A percentile compares a stretch with the other conserved stretches of the same genome.
Evolutionary conservation across 306 rosid genomes (phyloP).

Genomic region (Parietaria judaica): DNA sequence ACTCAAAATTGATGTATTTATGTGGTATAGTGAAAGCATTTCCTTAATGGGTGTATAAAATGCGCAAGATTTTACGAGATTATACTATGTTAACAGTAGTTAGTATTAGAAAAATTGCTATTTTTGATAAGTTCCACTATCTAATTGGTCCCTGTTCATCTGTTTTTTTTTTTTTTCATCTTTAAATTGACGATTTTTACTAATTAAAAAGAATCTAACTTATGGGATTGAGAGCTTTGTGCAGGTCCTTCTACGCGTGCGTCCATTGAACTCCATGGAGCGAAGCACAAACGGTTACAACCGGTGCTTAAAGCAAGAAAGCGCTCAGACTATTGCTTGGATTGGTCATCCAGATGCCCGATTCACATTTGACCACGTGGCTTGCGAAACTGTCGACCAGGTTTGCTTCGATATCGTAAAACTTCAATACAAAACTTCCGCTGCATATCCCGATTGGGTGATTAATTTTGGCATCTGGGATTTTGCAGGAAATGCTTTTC

Average conservation of each 20-base stretch:
- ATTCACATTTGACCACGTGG: conserved; percentile 92
- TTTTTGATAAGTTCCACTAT: no score
- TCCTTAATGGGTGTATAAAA: conserved; percentile 1
- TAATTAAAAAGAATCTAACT: background rate
- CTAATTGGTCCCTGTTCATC: background rate
- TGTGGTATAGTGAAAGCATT: background rate
- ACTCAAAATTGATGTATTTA: background rate
- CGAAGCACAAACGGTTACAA: conserved; percentile 50
- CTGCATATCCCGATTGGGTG: background rate
- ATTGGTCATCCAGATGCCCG: conserved; percentile 83
- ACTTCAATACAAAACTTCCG: background rate
- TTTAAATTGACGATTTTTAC: background rate
- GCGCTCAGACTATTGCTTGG: conserved; percentile 65
- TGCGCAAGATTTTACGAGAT: background rate
- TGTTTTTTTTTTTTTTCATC: background rate
- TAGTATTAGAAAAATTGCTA: no score
- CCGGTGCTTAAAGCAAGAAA: conserved; percentile 85
- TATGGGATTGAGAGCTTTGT: conserved; percentile 10
- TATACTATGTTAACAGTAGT: background rate
- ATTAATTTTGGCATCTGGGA: conserved; percentile 9
- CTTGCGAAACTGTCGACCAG: conserved; percentile 95
- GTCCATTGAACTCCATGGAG: conserved; percentile 90
- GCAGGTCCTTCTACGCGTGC: conserved; percentile 88
- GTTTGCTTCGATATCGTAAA: conserved; percentile 28
- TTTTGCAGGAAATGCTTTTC: conserved; percentile 75